Conservation (phyloP, 2,329 filamentous ascomycete species). For the Fusarium sp. region DNA sequence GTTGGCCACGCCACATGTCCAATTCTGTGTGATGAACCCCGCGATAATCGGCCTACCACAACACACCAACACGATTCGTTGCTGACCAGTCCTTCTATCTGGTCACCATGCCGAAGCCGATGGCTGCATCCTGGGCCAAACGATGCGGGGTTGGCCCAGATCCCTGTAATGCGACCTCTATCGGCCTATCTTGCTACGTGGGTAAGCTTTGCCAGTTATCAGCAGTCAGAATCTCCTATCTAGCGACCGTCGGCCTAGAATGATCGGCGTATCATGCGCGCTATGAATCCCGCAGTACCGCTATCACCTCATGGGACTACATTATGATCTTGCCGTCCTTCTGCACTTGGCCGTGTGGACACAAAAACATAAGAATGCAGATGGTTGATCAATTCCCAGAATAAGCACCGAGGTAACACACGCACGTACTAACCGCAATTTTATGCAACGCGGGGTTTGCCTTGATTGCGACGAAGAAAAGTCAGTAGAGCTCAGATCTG, state of each 20-base stretch:
- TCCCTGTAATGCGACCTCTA: background rate
- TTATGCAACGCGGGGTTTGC: conserved; percentile 11
- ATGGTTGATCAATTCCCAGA: conserved; percentile 11
- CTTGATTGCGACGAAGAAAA: conserved; percentile 4
- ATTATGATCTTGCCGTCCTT: conserved; percentile 2
- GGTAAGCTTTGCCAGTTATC: background rate
- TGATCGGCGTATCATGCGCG: conserved; percentile 17
- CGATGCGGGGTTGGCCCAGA: background rate
- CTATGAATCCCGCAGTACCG: conserved; percentile 1
- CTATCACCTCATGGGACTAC: background rate
- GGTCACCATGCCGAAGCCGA: background rate
- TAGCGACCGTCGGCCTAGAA: conserved; percentile 18
- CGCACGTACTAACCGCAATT: conserved; percentile 4
- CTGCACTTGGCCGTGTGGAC: background rate
- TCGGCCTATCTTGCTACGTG: background rate
- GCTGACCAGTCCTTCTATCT: background rate
- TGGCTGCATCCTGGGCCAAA: background rate
- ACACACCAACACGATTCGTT: background rate
- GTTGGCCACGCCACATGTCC: background rate
- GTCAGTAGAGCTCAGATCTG: background rate
- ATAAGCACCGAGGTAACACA: background rate
- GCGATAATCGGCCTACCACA: background rate
- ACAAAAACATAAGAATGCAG: conserved; percentile 28
- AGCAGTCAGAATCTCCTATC: conserved; percentile 5
- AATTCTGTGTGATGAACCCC: background rate